Conservation (phyloP, 306 rosid species). For the Acacia acuminata region DNA sequence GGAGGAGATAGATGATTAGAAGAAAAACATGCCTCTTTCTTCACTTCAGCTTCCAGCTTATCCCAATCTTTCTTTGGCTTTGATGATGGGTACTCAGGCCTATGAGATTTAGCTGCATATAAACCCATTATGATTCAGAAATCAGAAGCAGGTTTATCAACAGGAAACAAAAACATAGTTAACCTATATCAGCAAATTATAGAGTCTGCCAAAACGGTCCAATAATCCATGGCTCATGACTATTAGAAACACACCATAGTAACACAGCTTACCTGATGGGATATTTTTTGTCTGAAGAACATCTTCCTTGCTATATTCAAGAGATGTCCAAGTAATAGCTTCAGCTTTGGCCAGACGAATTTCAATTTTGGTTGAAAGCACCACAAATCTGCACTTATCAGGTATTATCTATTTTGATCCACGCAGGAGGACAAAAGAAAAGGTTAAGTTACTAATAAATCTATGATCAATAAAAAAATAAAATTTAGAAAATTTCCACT, state of each 20-base stretch:
- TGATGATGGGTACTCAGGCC: slow-evolving; percentile 83
- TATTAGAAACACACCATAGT: slow-evolving; percentile 3
- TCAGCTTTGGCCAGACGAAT: slow-evolving; percentile 87
- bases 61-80: slow-evolving; percentile 83
- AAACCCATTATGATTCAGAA: not conserved
- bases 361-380: slow-evolving; percentile 84
- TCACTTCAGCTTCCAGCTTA: slow-evolving; percentile 86
- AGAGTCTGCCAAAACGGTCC: not conserved
- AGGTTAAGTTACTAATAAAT: slow-evolving; percentile 18
- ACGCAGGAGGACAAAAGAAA: slow-evolving; percentile 25
- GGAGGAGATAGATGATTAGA: not conserved
- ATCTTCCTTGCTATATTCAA: slow-evolving; percentile 64
- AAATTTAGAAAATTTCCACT: not conserved
- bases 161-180: not conserved
- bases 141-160: not conserved
- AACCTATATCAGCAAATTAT: not conserved
- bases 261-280: slow-evolving; percentile 44
- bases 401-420: slow-evolving; percentile 74
- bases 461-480: not conserved
- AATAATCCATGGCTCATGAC: not conserved
- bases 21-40: slow-evolving; percentile 61
- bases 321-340: slow-evolving; percentile 62
- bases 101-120: slow-evolving; percentile 58
- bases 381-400: slow-evolving; percentile 59
- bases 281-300: slow-evolving; percentile 42